A percentile compares a stretch with the other conserved stretches of the same genome.
Evolutionary conservation across 768 basidiomycete species (phyloP).

Genomic region (Cyclocybe cylindracea): DNA sequence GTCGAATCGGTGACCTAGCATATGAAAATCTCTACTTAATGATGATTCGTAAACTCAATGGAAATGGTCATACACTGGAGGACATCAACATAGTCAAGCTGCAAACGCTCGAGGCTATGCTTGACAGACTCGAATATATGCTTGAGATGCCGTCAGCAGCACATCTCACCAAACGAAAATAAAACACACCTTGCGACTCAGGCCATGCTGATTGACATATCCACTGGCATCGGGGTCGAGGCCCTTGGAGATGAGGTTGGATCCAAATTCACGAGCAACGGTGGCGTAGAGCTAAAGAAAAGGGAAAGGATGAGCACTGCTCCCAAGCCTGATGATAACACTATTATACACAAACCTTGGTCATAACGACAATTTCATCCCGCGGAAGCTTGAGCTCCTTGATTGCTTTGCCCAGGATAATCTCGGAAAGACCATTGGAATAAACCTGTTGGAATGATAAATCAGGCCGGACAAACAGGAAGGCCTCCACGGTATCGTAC

Average conservation of each 20-base stretch:
- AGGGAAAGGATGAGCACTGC: background rate
- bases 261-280: slow-evolving; percentile 27
- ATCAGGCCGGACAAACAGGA: background rate
- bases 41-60: background rate
- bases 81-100: slow-evolving; percentile 77
- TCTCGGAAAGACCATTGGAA: slow-evolving; percentile 66
- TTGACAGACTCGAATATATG: slow-evolving; percentile 75
- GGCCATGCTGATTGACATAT: slow-evolving; percentile 56
- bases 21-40: slow-evolving; percentile 11
- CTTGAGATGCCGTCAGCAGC: slow-evolving; percentile 13
- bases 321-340: background rate
- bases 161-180: background rate
- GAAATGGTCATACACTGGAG: slow-evolving; percentile 54
- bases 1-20: slow-evolving; percentile 55
- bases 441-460: slow-evolving; percentile 43
- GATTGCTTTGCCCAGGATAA: slow-evolving; percentile 72
- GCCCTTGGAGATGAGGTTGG: slow-evolving; percentile 8
- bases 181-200: slow-evolving; percentile 31
- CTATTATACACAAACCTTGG: slow-evolving; percentile 48
- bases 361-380: slow-evolving; percentile 78
- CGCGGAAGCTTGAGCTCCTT: slow-evolving; percentile 65
- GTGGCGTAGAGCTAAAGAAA: slow-evolving; percentile 38
- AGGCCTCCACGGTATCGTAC: slow-evolving; percentile 18
- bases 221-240: slow-evolving; percentile 38
- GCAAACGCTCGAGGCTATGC: slow-evolving; percentile 61